A percentile compares a stretch with the other conserved stretches of the same genome.
These are phyloP conservation scores for Aspergillus clavatus DNA, from an alignment of 2,329 filamentous ascomycete genomes.

Conservation along the genomic window DNA sequence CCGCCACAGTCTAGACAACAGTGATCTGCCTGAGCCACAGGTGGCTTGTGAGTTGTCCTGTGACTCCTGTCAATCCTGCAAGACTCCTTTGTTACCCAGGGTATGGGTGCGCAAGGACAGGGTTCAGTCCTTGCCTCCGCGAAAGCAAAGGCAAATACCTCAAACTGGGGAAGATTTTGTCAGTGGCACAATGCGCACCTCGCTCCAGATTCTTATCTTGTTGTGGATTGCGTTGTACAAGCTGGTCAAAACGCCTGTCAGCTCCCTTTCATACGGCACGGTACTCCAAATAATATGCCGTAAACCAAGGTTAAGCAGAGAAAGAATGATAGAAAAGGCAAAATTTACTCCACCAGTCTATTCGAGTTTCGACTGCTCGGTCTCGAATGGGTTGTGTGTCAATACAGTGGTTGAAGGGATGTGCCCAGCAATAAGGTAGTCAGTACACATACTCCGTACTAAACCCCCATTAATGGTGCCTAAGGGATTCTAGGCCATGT, in stretches of 20 bases:
- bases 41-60: conserved; percentile 8
- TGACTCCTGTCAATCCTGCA: neutral
- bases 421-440: too few species aligned
- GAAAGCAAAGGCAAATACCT: neutral
- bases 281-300: too few species aligned
- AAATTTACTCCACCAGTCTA: too few species aligned
- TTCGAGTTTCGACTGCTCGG: too few species aligned
- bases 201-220: neutral
- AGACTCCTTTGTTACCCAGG: neutral
- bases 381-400: too few species aligned
- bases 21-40: conserved; percentile 10
- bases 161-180: neutral
- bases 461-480: too few species aligned
- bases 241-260: too few species aligned
- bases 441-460: too few species aligned
- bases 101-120: neutral
- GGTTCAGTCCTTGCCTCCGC: neutral
- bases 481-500: neutral
- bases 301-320: too few species aligned
- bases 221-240: too few species aligned
- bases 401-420: too few species aligned
- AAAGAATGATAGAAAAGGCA: too few species aligned
- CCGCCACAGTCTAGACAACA: conserved; percentile 14
- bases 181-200: neutral
- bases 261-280: neutral